A percentile compares a stretch with the other conserved stretches of the same genome.
phyloP scores from a whole-genome alignment of 495 filamentous ascomycete species.

The Chaetomidium leptoderma region DNA sequence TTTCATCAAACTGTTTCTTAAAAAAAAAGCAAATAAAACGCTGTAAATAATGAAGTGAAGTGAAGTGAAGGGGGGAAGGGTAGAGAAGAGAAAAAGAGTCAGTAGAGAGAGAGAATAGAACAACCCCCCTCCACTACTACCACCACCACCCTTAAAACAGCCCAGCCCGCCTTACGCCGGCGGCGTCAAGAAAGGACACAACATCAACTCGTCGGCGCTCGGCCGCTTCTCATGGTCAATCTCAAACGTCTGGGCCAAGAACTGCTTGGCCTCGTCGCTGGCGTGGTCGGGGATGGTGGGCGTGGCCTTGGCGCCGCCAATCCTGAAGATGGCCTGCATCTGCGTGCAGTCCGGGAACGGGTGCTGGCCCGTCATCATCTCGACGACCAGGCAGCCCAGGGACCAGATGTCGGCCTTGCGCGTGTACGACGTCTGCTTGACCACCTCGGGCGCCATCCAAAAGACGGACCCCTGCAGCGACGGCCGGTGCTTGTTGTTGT shows the following conservation, averaged over 20 bases:
- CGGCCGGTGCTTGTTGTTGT: slow-evolving; percentile 73
- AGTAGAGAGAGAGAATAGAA: background rate
- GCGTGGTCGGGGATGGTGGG: slow-evolving; percentile 87
- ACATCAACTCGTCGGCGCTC: slow-evolving; percentile 82
- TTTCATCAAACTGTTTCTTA: background rate
- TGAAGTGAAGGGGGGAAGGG: background rate
- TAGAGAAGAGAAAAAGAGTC: background rate
- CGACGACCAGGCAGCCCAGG: slow-evolving; percentile 90
- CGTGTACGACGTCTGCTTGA: slow-evolving; percentile 94
- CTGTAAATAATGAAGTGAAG: background rate
- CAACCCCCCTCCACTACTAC: background rate
- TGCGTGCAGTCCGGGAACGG: slow-evolving; percentile 97
- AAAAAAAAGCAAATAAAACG: background rate
- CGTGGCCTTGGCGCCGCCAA: slow-evolving; percentile 78
- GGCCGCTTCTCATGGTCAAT: slow-evolving; percentile 89
- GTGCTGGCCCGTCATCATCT: slow-evolving; percentile 97
- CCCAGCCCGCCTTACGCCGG: slow-evolving; percentile 6
- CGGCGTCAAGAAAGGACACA: slow-evolving; percentile 73
- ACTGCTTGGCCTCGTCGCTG: slow-evolving; percentile 77
- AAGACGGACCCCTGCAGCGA: slow-evolving; percentile 97
- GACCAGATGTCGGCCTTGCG: slow-evolving; percentile 99
- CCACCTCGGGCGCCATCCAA: slow-evolving; percentile 99
- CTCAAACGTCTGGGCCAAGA: slow-evolving; percentile 87
- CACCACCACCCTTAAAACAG: background rate
- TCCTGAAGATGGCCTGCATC: slow-evolving; percentile 97